These are phyloP conservation scores for Dryas alaskensis DNA, from an alignment of 306 rosid species.

Conservation along the genomic window DNA sequence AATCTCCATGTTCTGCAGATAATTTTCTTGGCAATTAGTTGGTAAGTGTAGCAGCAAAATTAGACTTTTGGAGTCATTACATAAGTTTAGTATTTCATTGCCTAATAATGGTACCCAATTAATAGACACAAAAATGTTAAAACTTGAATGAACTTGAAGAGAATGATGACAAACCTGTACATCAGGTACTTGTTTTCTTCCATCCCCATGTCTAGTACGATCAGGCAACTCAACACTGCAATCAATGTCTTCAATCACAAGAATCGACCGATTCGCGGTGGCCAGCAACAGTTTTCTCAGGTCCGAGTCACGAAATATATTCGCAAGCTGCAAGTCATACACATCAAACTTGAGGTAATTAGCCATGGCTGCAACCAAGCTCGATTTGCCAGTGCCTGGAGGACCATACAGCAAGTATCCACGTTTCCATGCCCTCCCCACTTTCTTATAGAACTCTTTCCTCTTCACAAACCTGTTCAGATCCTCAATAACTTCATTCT, in stretches of 20 bases:
- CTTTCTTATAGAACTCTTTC: constrained; percentile 70
- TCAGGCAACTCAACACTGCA: constrained; percentile 69
- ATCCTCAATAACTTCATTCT: constrained; percentile 49
- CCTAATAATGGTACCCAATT: neutral
- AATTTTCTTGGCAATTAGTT: neutral
- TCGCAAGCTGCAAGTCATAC: constrained; percentile 72
- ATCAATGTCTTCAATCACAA: constrained; percentile 90
- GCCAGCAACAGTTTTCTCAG: constrained; percentile 66
- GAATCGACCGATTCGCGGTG: constrained; percentile 70
- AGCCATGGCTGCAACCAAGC: constrained; percentile 93
- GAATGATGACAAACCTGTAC: constrained; percentile 40
- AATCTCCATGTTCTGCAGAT: neutral
- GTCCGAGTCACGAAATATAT: constrained; percentile 60
- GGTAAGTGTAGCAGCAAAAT: neutral
- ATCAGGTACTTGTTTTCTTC: constrained; percentile 30
- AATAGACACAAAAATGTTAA: neutral
- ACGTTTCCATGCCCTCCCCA: constrained; percentile 90
- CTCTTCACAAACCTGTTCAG: constrained; percentile 63
- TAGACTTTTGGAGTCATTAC: neutral
- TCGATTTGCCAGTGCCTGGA: constrained; percentile 90
- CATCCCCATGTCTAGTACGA: constrained; percentile 45
- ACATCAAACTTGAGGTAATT: constrained; percentile 80
- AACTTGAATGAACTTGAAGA: neutral
- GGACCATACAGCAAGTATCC: constrained; percentile 86
- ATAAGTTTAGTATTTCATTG: too few relatives aligned